A percentile compares a stretch with the other conserved stretches of the same genome.
phyloP scores from a whole-genome alignment of 2,329 filamentous ascomycete species.

The Fusarium aywerte region DNA sequence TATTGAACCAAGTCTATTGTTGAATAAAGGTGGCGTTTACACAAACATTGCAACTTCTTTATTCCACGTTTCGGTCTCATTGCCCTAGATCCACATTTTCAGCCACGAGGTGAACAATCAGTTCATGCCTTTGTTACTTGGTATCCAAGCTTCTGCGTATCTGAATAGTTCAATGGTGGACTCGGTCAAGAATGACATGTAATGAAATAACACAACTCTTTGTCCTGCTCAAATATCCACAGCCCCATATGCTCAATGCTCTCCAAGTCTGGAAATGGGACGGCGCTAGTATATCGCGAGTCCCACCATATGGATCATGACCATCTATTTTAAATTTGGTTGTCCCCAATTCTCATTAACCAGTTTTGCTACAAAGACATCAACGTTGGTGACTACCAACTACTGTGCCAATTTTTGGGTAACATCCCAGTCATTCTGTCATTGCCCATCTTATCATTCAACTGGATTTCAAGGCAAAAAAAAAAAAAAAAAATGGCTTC shows the following conservation, averaged over 20 bases:
- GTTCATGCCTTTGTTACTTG: neutral
- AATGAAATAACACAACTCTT: neutral
- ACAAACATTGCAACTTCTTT: neutral
- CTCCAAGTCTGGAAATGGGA: neutral
- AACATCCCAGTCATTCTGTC: too few species aligned
- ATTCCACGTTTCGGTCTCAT: neutral
- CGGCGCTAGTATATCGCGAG: neutral
- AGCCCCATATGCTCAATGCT: neutral
- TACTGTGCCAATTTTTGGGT: too few species aligned
- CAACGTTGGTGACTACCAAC: neutral
- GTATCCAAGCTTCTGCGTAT: neutral
- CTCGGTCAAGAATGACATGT: neutral
- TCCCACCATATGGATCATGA: neutral
- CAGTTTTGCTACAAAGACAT: neutral
- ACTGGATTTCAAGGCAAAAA: accelerated
- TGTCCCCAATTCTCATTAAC: neutral
- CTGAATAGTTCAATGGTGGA: neutral
- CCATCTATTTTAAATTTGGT: neutral
- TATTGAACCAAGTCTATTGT: neutral
- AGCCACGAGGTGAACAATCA: neutral
- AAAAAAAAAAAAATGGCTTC: accelerated
- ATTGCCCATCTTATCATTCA: too few species aligned
- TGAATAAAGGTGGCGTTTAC: neutral
- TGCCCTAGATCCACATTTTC: neutral
- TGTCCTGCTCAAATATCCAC: neutral